These are phyloP conservation scores for Pyricularia sp. DNA, from an alignment of 2,329 filamentous ascomycete species.

Conservation along the genomic window DNA sequence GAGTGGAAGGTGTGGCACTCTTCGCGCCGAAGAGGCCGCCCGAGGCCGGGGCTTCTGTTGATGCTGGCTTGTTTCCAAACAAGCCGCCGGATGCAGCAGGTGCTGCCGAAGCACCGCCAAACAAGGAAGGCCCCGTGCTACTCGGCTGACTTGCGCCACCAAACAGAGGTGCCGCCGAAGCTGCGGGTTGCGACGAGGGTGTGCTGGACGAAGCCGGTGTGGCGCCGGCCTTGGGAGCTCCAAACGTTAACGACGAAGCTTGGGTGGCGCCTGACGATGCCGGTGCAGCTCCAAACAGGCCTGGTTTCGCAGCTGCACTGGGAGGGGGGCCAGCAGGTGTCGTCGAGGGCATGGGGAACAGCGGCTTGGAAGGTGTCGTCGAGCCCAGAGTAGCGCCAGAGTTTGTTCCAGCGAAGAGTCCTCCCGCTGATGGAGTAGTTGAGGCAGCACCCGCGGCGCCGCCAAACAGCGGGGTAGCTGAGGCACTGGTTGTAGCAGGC, in stretches of 20 bases:
- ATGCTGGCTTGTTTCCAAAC: not conserved
- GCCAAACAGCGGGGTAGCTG: conserved; percentile 20
- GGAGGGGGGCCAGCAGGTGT: conserved; percentile 48
- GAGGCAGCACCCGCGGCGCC: conserved; percentile 7
- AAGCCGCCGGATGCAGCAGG: conserved; percentile 8
- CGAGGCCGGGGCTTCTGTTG: not conserved
- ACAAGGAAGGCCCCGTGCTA: conserved; percentile 2
- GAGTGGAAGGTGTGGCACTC: not conserved
- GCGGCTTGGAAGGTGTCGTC: conserved; percentile 36
- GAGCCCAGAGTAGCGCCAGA: conserved; percentile 12
- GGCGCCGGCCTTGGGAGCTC: not conserved
- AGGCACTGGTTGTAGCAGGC: conserved; percentile 12
- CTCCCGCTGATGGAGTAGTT: conserved; percentile 10
- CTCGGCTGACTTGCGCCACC: not conserved
- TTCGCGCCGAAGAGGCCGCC: conserved; percentile 3
- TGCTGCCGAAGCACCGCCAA: conserved; percentile 7
- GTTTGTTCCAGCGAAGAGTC: conserved; percentile 12
- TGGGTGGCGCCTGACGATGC: not conserved
- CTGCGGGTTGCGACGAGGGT: conserved; percentile 9
- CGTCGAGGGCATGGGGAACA: conserved; percentile 39
- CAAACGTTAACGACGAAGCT: not conserved
- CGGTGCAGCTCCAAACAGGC: conserved; percentile 9
- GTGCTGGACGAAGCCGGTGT: conserved; percentile 4
- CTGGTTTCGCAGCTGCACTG: conserved; percentile 19
- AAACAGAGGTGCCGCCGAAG: conserved; percentile 4